Base-by-base conservation (phyloP, 192 early-diverging fungal species). In the Gamsiella multidivaricata region DNA sequence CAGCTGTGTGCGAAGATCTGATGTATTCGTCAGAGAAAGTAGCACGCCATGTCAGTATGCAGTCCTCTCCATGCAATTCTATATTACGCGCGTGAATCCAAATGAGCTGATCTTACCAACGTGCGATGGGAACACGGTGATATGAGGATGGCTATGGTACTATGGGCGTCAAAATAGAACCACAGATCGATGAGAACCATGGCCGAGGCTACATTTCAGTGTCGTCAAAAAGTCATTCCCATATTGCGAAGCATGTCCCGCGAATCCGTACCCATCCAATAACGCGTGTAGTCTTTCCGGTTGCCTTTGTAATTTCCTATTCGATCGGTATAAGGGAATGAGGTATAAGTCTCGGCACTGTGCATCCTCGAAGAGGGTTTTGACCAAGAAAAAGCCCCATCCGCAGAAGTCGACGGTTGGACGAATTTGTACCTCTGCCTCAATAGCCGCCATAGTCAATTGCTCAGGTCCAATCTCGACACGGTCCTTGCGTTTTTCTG, bases 71-170 rank as follows among this genome's bases (percentile, higher is more conserved):
- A n/a, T n/a, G n/a, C n/a, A n/a, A n/a, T n/a, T n/a, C n/a, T n/a
- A n/a, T n/a, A n/a, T n/a, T n/a, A n/a, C n/a, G n/a, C n/a, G n/a
- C n/a, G n/a, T n/a, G n/a, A n/a, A 14, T 17, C 37, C 23, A 50
- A 36, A 31, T 5, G 2, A 23, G 12, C 39, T 17, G 26, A 25
- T 18, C 58, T 17, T 74, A 82, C 84, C 84, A 32, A 86, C 81
- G 33, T 86, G 85, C 41, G 85, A 86, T 2, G 85, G 85, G 23
- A 82, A 84, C 3, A 84, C 85, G 0, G 85, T 86, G 26, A 86
- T 86, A 29, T 84, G 81, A 20, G 85, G 85, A 68, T 86, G 85
- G 25, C 85, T 86, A 45, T 86, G 85, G 26, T 86, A 86, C 85
- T 86, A 41, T 41, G 7, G 6, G 11, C 11, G 7, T n/a, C 14